Evolutionary conservation across 2,329 filamentous ascomycete species (phyloP).

Genomic region (Ramularia collo-cygni): DNA sequence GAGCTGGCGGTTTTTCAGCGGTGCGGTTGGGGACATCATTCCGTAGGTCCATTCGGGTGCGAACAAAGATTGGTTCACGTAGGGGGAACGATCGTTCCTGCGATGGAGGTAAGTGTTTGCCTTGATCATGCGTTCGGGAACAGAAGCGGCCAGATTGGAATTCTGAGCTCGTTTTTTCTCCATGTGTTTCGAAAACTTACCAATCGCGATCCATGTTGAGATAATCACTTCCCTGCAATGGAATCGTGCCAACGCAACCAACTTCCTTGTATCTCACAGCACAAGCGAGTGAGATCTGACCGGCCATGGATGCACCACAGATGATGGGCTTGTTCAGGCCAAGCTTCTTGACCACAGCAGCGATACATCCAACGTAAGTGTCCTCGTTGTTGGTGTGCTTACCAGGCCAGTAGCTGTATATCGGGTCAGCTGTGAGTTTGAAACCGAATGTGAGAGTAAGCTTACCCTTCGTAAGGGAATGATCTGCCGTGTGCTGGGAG

Average conservation of each 20-base stretch:
- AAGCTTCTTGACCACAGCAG: constrained; percentile 39
- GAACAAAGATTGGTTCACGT: constrained; percentile 43
- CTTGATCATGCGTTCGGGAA: too few species aligned
- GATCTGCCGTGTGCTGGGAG: constrained; percentile 44
- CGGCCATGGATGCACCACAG: constrained; percentile 46
- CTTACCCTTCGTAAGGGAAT: constrained; percentile 37
- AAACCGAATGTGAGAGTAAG: not conserved
- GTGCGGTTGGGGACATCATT: constrained; percentile 43
- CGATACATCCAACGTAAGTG: constrained; percentile 41
- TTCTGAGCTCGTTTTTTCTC: too few species aligned
- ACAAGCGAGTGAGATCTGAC: constrained; percentile 43
- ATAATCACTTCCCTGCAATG: constrained; percentile 40
- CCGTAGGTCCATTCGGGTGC: constrained; percentile 43
- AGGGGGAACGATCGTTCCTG: constrained; percentile 41
- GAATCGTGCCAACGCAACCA: constrained; percentile 41
- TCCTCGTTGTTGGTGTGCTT: constrained; percentile 41
- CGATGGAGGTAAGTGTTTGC: not conserved
- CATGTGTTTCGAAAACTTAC: not conserved
- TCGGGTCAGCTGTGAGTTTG: not conserved
- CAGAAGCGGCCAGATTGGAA: too few species aligned
- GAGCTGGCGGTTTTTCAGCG: constrained; percentile 20
- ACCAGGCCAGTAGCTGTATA: constrained; percentile 29
- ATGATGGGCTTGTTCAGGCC: constrained; percentile 42
- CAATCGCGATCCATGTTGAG: constrained; percentile 37
- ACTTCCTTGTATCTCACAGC: constrained; percentile 43